phyloP scores from a whole-genome alignment of 2,329 filamentous ascomycete species.

The Cercospora sp. region DNA sequence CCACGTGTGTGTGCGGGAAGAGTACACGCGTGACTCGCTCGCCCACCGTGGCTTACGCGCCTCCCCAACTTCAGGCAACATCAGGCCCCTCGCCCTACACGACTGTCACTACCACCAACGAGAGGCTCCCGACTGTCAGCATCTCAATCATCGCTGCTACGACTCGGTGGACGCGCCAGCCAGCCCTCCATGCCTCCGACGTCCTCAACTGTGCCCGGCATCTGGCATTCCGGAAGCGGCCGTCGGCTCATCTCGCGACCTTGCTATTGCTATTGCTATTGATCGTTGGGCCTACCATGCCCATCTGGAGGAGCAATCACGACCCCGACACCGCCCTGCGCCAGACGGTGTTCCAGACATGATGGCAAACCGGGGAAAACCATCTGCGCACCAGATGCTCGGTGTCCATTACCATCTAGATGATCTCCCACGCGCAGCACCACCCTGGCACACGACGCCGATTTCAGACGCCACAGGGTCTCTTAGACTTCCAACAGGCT shows the following conservation, averaged over 20 bases:
- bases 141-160: not conserved
- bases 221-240: not conserved
- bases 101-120: not conserved
- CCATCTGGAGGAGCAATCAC: not conserved
- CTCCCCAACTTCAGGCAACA: not conserved
- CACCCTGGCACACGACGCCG: not conserved
- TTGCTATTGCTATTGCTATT: not conserved
- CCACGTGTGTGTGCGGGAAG: not conserved
- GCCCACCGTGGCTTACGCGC: not conserved
- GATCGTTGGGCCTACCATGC: not conserved
- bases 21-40: not conserved
- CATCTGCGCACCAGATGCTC: not conserved
- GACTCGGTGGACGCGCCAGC: not conserved
- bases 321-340: not conserved
- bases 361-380: not conserved
- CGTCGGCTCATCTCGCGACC: not conserved
- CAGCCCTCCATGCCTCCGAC: not conserved
- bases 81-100: not conserved
- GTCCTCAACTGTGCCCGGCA: not conserved
- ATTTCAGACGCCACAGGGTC: not conserved
- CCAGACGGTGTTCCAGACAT: not conserved
- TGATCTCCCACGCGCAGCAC: not conserved
- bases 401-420: not conserved
- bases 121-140: not conserved
- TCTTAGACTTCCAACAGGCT: not conserved